phyloP scores from a whole-genome alignment of 805 yeast species.

The Metschnikowia dekortorum region DNA sequence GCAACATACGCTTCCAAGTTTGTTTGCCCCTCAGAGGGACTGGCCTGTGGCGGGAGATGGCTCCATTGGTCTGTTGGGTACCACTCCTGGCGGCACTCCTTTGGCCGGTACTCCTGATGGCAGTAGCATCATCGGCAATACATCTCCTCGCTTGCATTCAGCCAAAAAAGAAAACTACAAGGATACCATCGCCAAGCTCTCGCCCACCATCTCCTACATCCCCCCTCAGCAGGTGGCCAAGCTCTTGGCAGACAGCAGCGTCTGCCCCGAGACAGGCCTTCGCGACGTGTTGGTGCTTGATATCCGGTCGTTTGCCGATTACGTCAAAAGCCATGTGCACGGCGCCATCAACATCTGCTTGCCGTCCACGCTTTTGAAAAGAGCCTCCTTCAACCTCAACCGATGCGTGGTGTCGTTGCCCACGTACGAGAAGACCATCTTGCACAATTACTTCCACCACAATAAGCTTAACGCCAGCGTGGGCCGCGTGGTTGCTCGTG shows the following conservation, averaged over 20 bases:
- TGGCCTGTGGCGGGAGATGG: neutral
- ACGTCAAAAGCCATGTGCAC: constrained; percentile 50
- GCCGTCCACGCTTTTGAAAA: constrained; percentile 82
- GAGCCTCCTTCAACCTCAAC: constrained; percentile 64
- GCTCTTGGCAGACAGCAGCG: constrained; percentile 9
- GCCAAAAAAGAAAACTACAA: constrained; percentile 16
- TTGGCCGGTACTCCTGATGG: neutral
- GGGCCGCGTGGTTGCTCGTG: neutral
- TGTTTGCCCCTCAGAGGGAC: neutral
- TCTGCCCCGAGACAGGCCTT: constrained; percentile 7
- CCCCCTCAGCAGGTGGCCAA: constrained; percentile 14
- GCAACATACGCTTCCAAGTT: constrained; percentile 11
- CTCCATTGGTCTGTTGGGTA: too few species aligned
- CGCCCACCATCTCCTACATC: constrained; percentile 18
- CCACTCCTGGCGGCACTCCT: neutral
- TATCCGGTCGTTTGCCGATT: constrained; percentile 77
- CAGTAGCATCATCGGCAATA: neutral
- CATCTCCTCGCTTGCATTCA: neutral
- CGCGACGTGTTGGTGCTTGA: constrained; percentile 53
- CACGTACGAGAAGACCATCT: constrained; percentile 41
- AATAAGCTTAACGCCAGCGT: constrained; percentile 5
- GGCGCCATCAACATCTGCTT: constrained; percentile 73
- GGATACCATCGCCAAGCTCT: constrained; percentile 21
- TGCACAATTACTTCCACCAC: constrained; percentile 31
- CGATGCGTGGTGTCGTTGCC: constrained; percentile 62